Evolutionary conservation across 345 rosid genomes (phyloP), one percentile per base, ranked within the genome.

Genomic region (Tarenaya hassleriana): DNA sequence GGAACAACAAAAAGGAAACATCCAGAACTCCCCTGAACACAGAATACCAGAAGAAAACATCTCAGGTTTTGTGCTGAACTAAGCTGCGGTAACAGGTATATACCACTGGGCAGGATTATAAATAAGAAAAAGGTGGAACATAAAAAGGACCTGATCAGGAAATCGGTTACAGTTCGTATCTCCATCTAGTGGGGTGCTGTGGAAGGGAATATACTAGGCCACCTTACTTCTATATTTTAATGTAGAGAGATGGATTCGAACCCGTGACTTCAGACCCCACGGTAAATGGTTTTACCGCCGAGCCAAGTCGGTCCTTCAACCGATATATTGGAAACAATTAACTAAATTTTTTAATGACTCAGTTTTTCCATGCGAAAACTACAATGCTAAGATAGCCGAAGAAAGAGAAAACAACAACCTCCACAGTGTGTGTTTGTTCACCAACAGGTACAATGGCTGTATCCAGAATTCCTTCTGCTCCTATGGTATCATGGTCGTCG

Each of bases 371-470:
- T 34, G 45, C 32, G 40, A 24, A 24, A 24, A 24, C 29, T 2
- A 24, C 29, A 2, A 24, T 24, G 29, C 29, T 5, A 24, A 24
- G 5, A 44, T 35, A 24, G 35, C 8, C 32, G 46, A 57, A 40
- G 21, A 52, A 40, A 3, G 40, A 52, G 38, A 62, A 47, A 35
- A 47, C 50, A 27, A 56, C 24, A 61, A 86, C 99, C 97, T 88
- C 87, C 41, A 88, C 81, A 58, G 74, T 55, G 69, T 72, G 81
- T 58, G 76, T 12, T 64, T 75, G 77, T 49, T 64, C 84, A 52
- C 50, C 88, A 55, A 88, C 76, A 56, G 95, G 95, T 51, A 88
- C 97, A 27, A 94, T 78, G 61, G 99, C 97, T 8, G 84, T 63
- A 69, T 69, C 66, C 13, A 70, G 75, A 66, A 55, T 62, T 57